phyloP scores from a whole-genome alignment of 176 grass and related monocot genomes.

The Oryza brachyantha region DNA sequence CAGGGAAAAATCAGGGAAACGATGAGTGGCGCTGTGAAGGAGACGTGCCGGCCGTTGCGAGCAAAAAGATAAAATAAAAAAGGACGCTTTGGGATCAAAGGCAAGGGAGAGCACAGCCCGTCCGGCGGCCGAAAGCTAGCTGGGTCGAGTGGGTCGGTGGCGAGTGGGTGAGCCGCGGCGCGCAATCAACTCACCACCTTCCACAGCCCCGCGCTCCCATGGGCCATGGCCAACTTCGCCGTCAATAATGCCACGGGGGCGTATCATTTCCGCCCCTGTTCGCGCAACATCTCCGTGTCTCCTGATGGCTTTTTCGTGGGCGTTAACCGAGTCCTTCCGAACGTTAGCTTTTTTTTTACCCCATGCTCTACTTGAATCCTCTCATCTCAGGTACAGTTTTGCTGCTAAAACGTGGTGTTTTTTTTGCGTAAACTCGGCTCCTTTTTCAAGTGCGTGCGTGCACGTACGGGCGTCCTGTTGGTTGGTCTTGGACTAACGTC shows the following conservation, averaged over 20 bases:
- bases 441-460: neutral
- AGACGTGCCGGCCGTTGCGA: neutral
- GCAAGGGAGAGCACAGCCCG: neutral
- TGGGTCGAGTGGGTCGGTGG: neutral
- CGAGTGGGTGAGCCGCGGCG: constrained; percentile 22
- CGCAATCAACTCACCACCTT: constrained; percentile 4
- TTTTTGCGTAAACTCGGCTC: neutral
- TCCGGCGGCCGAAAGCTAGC: constrained; percentile 35
- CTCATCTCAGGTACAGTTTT: neutral
- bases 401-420: neutral
- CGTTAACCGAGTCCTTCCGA: neutral
- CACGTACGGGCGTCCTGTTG: neutral
- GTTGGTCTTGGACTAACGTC: neutral
- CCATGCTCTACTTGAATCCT: neutral
- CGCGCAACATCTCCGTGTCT: neutral
- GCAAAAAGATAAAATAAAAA: neutral
- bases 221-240: neutral
- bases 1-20: neutral
- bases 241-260: neutral
- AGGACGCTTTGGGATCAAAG: neutral
- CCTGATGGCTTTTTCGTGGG: neutral
- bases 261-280: neutral
- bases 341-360: neutral
- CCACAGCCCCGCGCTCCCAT: neutral
- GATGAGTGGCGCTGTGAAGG: neutral